Conservation (phyloP, 1,284 basidiomycete species). For the Psilocybe mexicana region DNA sequence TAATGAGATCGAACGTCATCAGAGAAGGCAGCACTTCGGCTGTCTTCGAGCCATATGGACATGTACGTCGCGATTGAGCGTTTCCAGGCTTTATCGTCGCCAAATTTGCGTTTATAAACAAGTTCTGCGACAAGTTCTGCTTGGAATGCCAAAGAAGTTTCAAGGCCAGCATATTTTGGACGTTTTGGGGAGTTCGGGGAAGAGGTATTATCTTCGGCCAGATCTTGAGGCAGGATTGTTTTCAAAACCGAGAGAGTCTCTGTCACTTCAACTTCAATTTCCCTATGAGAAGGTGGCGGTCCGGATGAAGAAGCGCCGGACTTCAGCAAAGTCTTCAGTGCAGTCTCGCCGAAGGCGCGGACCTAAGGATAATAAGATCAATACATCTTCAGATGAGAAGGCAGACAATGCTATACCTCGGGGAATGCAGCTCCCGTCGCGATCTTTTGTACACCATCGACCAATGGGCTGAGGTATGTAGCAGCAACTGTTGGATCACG, state of each 20-base stretch:
- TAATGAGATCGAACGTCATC: slow-evolving; percentile 74
- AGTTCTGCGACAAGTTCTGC: slow-evolving; percentile 79
- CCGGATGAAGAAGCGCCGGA: slow-evolving; percentile 79
- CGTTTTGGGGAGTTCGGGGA: slow-evolving; percentile 49
- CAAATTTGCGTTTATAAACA: slow-evolving; percentile 67
- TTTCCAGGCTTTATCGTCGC: slow-evolving; percentile 68
- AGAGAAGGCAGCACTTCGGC: slow-evolving; percentile 52
- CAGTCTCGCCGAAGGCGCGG: slow-evolving; percentile 85
- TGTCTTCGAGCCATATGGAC: slow-evolving; percentile 62
- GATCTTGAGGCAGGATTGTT: slow-evolving; percentile 57
- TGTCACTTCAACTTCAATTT: slow-evolving; percentile 62
- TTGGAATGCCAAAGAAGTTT: slow-evolving; percentile 65
- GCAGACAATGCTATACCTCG: slow-evolving; percentile 56
- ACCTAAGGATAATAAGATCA: slow-evolving; percentile 48
- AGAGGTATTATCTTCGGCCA: slow-evolving; percentile 42
- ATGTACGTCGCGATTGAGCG: slow-evolving; percentile 74
- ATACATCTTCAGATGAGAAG: slow-evolving; percentile 12
- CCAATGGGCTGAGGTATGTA: slow-evolving; percentile 84
- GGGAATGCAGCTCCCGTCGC: slow-evolving; percentile 94
- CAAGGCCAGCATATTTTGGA: slow-evolving; percentile 51
- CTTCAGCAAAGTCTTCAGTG: slow-evolving; percentile 74
- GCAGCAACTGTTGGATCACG: slow-evolving; percentile 91
- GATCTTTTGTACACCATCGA: slow-evolving; percentile 92
- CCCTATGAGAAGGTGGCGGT: slow-evolving; percentile 64
- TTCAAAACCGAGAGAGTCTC: slow-evolving; percentile 58